Evolutionary conservation across 1,139 yeast species (phyloP), one percentile per base, ranked within the genome.

Genomic region (Barnettozyma hawaiiensis): DNA sequence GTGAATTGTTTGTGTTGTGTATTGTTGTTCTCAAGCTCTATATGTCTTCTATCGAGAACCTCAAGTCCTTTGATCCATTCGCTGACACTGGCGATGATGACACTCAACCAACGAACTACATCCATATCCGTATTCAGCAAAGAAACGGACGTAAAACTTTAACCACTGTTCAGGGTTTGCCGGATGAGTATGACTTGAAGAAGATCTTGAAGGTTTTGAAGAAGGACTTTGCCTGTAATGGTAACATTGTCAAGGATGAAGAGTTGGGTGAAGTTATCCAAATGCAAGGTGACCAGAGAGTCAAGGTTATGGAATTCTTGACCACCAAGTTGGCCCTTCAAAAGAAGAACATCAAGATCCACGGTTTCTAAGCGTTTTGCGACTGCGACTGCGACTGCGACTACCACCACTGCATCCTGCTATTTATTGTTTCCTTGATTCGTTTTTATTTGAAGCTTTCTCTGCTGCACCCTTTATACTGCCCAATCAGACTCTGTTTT

Each of bases 1-100:
- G n/a, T n/a, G n/a, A n/a, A n/a, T n/a, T n/a, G n/a, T n/a, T n/a
- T n/a, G n/a, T n/a, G n/a, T n/a, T n/a, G n/a, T n/a, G n/a, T n/a
- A n/a, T n/a, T n/a, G n/a, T n/a, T n/a, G n/a, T 18, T 7, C 21
- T 16, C 33, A 31, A 16, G 12, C n/a, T 10, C 21, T 73, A 55
- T 76, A 80, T 80, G 86, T 77, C 85, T 72, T 87, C 96, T 73
- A 86, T 90, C 81, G 95, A 90, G 77, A 90, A 90, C 80, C 81
- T 92, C 73, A 90, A 85, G 78, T 82, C 96, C 59, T 90, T 90
- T 78, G 96, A 92, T 74, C 98, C 98, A 57, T 92, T 92, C 82
- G 97, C 97, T 81, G 98, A 92, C 71, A 90, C 97, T 71, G 97
- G 97, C 76, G 97, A 92, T 80, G 95, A 94, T 73, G 97, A 90